A percentile compares a stretch with the other conserved stretches of the same genome.
These are phyloP conservation scores for Tricholoma furcatifolium DNA, from an alignment of 768 basidiomycete genomes.

Conservation along the genomic window DNA sequence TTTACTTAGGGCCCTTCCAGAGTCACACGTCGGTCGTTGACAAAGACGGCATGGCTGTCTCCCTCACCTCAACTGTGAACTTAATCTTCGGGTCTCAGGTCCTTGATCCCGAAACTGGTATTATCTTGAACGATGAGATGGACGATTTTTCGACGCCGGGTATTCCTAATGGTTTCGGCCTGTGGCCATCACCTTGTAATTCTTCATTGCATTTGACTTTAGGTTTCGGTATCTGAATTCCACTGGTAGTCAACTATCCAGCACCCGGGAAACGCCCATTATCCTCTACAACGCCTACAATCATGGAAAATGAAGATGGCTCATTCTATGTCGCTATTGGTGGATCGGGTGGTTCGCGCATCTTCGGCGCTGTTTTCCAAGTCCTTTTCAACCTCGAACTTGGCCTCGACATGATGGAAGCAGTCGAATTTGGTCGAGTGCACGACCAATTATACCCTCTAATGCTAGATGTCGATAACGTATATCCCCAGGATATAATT, in stretches of 20 bases:
- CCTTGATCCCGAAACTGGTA: slow-evolving; percentile 82
- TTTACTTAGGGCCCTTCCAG: slow-evolving; percentile 32
- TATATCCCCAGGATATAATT: slow-evolving; percentile 56
- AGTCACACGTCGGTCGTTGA: slow-evolving; percentile 88
- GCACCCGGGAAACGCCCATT: slow-evolving; percentile 85
- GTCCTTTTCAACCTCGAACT: slow-evolving; percentile 76
- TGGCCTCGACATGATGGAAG: slow-evolving; percentile 75
- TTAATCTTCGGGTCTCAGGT: slow-evolving; percentile 87
- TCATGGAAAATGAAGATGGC: slow-evolving; percentile 76
- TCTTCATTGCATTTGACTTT: neutral
- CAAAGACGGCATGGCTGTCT: slow-evolving; percentile 80
- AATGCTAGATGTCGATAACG: slow-evolving; percentile 56
- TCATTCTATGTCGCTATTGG: slow-evolving; percentile 74
- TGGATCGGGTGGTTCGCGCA: slow-evolving; percentile 85
- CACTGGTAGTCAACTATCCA: slow-evolving; percentile 76
- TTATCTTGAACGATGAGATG: slow-evolving; percentile 94
- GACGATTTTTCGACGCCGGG: slow-evolving; percentile 93
- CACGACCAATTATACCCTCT: slow-evolving; percentile 86
- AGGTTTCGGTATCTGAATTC: neutral
- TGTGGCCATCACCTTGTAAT: slow-evolving; percentile 78
- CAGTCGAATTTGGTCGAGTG: slow-evolving; percentile 82
- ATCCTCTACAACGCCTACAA: slow-evolving; percentile 80
- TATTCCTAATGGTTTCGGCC: slow-evolving; percentile 77
- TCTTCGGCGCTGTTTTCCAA: slow-evolving; percentile 80
- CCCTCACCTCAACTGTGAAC: slow-evolving; percentile 89